Evolutionary conservation across 768 basidiomycete genomes (phyloP).

Genomic region (Termitomyces titanicus): DNA sequence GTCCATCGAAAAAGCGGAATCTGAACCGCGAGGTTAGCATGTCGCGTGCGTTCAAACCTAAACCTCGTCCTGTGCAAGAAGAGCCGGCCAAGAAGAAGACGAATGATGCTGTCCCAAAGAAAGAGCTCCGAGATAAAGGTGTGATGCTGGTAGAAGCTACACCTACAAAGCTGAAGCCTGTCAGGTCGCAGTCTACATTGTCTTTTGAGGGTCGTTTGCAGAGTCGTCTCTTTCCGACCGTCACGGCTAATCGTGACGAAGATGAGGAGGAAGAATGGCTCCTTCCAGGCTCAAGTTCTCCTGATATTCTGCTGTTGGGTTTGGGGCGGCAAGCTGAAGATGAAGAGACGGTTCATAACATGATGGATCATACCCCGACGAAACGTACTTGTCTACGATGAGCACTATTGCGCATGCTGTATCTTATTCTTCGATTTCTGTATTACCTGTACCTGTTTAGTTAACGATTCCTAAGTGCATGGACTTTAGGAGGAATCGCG

Average conservation of each 20-base stretch:
- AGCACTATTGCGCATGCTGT: background rate
- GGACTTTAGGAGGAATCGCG: background rate
- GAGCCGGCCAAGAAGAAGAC: constrained; percentile 3
- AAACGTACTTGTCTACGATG: constrained; percentile 12
- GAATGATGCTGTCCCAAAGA: constrained; percentile 7
- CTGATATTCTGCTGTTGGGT: constrained; percentile 33
- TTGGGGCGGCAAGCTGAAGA: constrained; percentile 2
- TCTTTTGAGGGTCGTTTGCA: constrained; percentile 7
- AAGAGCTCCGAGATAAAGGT: constrained; percentile 23
- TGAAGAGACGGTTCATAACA: background rate
- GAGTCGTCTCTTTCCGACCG: constrained; percentile 5
- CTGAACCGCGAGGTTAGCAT: constrained; percentile 76
- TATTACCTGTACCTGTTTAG: background rate
- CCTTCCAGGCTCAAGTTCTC: constrained; percentile 42
- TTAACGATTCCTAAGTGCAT: background rate
- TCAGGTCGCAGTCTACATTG: constrained; percentile 8
- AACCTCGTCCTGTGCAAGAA: constrained; percentile 15
- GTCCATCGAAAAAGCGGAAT: constrained; percentile 41
- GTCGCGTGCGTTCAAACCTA: constrained; percentile 62
- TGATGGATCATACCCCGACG: constrained; percentile 11
- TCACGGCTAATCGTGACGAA: constrained; percentile 1
- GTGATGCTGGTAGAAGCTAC: constrained; percentile 54
- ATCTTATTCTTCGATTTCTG: background rate
- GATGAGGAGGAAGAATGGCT: constrained; percentile 36
- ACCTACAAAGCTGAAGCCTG: constrained; percentile 30